Conservation (phyloP, 768 basidiomycete species). For the Hygrophorus pudorinus region DNA sequence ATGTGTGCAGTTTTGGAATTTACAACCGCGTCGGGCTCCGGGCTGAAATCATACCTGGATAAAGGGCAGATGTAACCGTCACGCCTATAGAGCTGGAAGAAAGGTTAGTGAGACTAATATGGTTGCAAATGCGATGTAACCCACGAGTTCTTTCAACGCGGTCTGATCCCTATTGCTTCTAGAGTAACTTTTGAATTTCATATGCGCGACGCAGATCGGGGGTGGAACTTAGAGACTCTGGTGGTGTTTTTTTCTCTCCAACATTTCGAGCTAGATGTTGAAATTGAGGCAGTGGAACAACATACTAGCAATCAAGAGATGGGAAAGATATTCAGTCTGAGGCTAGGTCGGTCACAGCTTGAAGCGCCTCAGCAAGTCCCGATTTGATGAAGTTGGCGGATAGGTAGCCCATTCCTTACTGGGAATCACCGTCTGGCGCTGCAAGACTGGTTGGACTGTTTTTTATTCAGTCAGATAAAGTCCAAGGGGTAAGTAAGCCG, state of each 20-base stretch:
- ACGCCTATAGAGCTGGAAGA: neutral
- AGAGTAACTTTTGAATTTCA: neutral
- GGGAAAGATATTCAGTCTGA: neutral
- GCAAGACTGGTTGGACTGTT: neutral
- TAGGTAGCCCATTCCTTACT: neutral
- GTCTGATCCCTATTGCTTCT: neutral
- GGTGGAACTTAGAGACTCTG: neutral
- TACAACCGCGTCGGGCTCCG: neutral
- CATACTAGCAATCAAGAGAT: conserved; percentile 3
- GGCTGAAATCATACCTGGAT: neutral
- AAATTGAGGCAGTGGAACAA: neutral
- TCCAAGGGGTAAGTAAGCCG: neutral
- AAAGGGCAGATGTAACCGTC: conserved; percentile 4
- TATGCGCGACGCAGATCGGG: neutral
- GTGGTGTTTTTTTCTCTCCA: neutral
- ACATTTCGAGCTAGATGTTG: neutral
- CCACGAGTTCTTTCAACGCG: conserved; percentile 2
- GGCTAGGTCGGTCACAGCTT: neutral
- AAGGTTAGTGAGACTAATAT: neutral
- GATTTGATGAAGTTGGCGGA: neutral
- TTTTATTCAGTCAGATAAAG: neutral
- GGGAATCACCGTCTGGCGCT: neutral
- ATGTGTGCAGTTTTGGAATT: neutral
- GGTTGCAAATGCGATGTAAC: neutral
- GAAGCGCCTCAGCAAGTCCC: neutral